These are phyloP conservation scores for Hippophae rhamnoides DNA, from an alignment of 306 rosid genomes.

Conservation along the genomic window DNA sequence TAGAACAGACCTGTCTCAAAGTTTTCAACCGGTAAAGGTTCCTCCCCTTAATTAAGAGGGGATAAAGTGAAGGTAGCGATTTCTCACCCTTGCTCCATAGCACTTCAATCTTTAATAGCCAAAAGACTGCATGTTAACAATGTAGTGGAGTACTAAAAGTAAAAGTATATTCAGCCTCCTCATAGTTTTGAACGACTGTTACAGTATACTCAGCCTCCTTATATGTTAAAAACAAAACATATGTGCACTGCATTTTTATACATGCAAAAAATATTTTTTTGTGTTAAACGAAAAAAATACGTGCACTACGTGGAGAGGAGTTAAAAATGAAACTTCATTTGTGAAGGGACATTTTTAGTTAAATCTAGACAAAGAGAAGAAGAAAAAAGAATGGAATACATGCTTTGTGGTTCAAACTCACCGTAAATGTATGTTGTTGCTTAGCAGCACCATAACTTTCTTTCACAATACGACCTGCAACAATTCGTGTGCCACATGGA, in stretches of 20 bases:
- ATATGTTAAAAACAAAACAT: background rate
- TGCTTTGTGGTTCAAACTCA: constrained; percentile 19
- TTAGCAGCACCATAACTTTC: constrained; percentile 90
- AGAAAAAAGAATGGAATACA: no score
- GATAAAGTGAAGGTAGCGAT: constrained; percentile 72
- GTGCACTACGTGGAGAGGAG: no score
- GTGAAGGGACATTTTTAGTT: no score
- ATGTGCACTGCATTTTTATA: no score
- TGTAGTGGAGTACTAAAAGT: constrained; percentile 2
- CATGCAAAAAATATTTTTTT: no score
- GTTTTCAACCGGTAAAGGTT: constrained; percentile 80
- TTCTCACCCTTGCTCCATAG: constrained; percentile 94
- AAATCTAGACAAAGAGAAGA: no score
- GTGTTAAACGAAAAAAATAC: no score
- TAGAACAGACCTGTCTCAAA: constrained; percentile 64
- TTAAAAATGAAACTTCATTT: no score
- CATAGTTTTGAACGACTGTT: background rate
- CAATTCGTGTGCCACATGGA: constrained; percentile 62
- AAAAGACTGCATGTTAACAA: constrained; percentile 10
- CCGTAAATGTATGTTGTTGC: constrained; percentile 89
- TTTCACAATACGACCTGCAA: constrained; percentile 82
- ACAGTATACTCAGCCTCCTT: background rate
- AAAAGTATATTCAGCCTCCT: background rate
- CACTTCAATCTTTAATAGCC: constrained; percentile 62
- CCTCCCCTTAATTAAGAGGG: constrained; percentile 80